Conservation (phyloP, 1,139 yeast genomes). For the Suhomyces guaymorum region DNA sequence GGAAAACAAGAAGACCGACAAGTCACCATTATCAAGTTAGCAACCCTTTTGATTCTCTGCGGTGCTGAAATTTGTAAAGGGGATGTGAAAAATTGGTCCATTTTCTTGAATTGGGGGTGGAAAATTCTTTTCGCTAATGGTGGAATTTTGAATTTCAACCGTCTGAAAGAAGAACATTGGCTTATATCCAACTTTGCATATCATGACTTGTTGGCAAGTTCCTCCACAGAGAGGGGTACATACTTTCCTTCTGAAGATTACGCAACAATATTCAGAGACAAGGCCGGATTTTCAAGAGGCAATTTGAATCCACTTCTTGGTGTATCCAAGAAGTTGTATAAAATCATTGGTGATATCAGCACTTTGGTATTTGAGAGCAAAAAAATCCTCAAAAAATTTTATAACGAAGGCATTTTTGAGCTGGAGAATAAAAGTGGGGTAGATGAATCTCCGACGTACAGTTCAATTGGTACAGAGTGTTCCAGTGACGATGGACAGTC, state of each 20-base stretch:
- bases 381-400: constrained; percentile 23
- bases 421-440: constrained; percentile 5
- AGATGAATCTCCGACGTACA: constrained; percentile 10
- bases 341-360: constrained; percentile 68
- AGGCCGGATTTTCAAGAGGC: constrained; percentile 35
- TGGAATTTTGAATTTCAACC: constrained; percentile 55
- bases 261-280: constrained; percentile 50
- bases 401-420: constrained; percentile 13
- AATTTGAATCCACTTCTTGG: constrained; percentile 70
- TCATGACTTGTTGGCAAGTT: constrained; percentile 72
- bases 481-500: constrained; percentile 16
- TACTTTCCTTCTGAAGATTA: constrained; percentile 60
- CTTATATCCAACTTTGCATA: constrained; percentile 79
- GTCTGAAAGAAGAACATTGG: constrained; percentile 67
- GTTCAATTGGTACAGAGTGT: constrained; percentile 2
- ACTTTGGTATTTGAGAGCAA: constrained; percentile 57
- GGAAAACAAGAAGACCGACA: constrained; percentile 23
- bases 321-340: constrained; percentile 65
- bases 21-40: constrained; percentile 48
- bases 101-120: constrained; percentile 62
- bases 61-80: constrained; percentile 79
- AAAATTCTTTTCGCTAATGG: constrained; percentile 57
- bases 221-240: constrained; percentile 56
- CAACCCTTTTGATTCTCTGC: constrained; percentile 64
- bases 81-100: constrained; percentile 70